Percentiles rank a stretch among this genome's conserved stretches.
phyloP scores from a whole-genome alignment of 2,329 filamentous ascomycete genomes.

The Ceratocystis destructans region DNA sequence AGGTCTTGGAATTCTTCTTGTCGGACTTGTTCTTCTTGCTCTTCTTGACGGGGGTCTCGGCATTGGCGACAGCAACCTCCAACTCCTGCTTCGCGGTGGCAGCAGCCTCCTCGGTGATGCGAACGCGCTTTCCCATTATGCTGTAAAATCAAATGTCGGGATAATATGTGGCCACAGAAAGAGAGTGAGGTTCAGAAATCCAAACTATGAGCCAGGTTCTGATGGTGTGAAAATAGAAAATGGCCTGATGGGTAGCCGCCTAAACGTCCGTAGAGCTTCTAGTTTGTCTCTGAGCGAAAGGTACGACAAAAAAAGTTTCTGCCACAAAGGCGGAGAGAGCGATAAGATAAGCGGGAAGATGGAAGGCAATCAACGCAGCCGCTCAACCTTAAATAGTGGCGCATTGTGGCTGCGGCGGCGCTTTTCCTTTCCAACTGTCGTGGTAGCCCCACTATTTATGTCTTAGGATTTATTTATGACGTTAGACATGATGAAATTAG shows the following conservation, averaged over 20 bases:
- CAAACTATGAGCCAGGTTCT: neutral
- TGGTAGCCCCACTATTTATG: neutral
- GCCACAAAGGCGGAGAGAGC: neutral
- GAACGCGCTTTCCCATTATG: conserved; percentile 16
- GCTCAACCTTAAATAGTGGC: neutral
- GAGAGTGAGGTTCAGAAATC: neutral
- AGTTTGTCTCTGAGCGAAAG: neutral
- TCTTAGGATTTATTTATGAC: neutral
- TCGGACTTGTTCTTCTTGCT: conserved; percentile 7
- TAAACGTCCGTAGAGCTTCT: neutral
- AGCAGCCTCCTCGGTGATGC: conserved; percentile 11
- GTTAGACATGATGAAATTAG: neutral
- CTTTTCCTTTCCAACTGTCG: neutral
- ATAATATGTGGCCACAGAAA: neutral
- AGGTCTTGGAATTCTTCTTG: neutral
- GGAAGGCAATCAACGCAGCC: neutral
- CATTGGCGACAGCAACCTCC: conserved; percentile 1
- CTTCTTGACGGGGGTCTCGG: neutral
- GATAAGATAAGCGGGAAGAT: conserved; percentile 9
- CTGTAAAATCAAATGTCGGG: neutral
- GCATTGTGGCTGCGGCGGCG: neutral
- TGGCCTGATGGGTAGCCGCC: neutral
- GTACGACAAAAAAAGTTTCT: conserved; percentile 9
- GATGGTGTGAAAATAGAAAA: neutral
- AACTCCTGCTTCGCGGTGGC: conserved; percentile 9